Evolutionary conservation across 1,139 yeast genomes (phyloP), one percentile per base, ranked within the genome.

Genomic region (Candida frijolesensis): DNA sequence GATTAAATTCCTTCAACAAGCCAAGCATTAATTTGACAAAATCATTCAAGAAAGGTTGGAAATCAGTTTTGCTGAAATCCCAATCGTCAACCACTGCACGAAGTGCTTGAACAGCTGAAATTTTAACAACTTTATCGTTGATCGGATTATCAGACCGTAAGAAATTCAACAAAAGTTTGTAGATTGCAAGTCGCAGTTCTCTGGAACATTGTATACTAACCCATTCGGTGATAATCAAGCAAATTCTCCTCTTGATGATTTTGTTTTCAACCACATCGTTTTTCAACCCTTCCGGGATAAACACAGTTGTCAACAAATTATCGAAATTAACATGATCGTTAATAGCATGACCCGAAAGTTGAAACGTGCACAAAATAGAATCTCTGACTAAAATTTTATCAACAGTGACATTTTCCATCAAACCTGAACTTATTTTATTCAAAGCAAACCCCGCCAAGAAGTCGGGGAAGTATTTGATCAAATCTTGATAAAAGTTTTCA

Each of bases 191-290:
- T 52, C 90, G 70, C 50, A 85, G 82, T 41, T 78, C 82, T 16
- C 78, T 73, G 15, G 85, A 76, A 56, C 89, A 82, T 57, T 85
- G 80, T 4, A 88, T 80, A 1, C 84, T 75, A 3, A 87, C 74
- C 97, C 98, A 94, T 57, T 90, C 96, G 39, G 84, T 78, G 6
- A 91, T 79, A 38, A 94, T 79, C 38, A 89, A 69, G 57, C 95
- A 86, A 6, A 89, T 78, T 54, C 98, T 79, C 60, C 98, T 77
- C 57, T 87, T 82, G 47, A 92, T 70, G n/a, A 92, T 78, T 49
- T 84, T 82, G 47, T 74, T 74, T 51, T 84, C 87, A 0, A 72
- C 56, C 3, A 71, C 60, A 45, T 73, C 76, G 48, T 70, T 71
- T 49, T 71, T 70, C 40, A 80, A 55, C 0, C 86, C 88, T 60